Percentiles rank a stretch among this genome's conserved stretches.
These are phyloP conservation scores for Paraglomus occultum DNA, from an alignment of 192 early-diverging fungal genomes.

Conservation along the genomic window DNA sequence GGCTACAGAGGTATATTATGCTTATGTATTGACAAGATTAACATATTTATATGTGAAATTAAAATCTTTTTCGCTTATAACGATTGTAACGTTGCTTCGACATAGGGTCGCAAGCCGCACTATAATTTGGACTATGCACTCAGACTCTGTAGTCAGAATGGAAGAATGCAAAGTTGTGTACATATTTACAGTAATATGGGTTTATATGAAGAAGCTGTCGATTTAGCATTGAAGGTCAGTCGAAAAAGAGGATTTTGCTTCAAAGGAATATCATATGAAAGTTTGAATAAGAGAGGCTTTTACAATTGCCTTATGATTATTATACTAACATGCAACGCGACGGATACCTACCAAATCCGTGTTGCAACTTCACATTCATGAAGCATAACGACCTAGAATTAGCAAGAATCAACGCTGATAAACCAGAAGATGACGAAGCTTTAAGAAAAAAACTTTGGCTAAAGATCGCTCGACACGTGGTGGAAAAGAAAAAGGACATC, in stretches of 20 bases:
- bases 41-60: neutral
- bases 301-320: no score
- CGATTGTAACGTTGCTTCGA: neutral
- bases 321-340: neutral
- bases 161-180: conserved; percentile 84
- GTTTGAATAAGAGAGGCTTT: no score
- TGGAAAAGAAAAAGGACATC: conserved; percentile 82
- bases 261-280: neutral
- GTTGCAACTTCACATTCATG: neutral
- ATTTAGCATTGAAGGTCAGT: conserved; percentile 77
- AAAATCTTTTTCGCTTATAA: neutral
- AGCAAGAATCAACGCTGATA: conserved; percentile 90
- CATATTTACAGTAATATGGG: conserved; percentile 86
- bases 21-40: conserved; percentile 1
- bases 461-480: conserved; percentile 87
- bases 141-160: conserved; percentile 80
- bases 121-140: conserved; percentile 93
- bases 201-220: conserved; percentile 90
- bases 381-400: conserved; percentile 83
- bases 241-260: neutral
- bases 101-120: conserved; percentile 71
- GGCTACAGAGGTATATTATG: conserved; percentile 53
- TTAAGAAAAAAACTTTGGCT: conserved; percentile 90
- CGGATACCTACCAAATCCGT: neutral
- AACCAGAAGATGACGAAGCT: conserved; percentile 81